Conservation (phyloP, 2,329 filamentous ascomycete genomes). For the Trichoderma gracile region DNA sequence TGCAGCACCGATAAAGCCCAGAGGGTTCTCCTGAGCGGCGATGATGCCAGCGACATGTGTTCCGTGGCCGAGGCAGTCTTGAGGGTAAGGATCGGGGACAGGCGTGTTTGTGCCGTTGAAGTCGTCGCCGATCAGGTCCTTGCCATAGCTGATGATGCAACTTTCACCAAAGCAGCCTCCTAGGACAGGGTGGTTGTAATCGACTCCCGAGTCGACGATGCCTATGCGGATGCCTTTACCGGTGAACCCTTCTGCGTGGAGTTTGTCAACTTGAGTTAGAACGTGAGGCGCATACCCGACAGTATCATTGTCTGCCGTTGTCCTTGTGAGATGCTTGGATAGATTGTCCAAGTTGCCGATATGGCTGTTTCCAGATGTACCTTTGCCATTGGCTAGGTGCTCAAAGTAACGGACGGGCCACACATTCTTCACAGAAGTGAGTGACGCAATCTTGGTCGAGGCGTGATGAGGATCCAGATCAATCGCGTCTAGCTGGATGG, state of each 20-base stretch:
- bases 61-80: conserved; percentile 45
- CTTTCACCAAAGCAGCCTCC: conserved; percentile 50
- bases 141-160: conserved; percentile 46
- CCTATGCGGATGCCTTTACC: conserved; percentile 57
- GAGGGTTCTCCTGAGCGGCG: conserved; percentile 41
- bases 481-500: conserved; percentile 52
- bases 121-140: conserved; percentile 45
- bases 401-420: conserved; percentile 44
- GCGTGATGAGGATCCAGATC: conserved; percentile 45
- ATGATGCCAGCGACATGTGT: conserved; percentile 50
- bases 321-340: background rate
- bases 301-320: background rate
- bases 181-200: conserved; percentile 49
- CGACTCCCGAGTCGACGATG: conserved; percentile 54
- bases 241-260: conserved; percentile 49
- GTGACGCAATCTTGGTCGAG: conserved; percentile 42
- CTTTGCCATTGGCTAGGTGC: conserved; percentile 33
- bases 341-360: conserved; percentile 32
- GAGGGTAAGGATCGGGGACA: conserved; percentile 41
- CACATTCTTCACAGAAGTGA: conserved; percentile 50
- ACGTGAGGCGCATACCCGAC: conserved; percentile 43
- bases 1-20: conserved; percentile 43
- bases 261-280: conserved; percentile 58
- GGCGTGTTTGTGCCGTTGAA: conserved; percentile 35
- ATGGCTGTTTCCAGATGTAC: conserved; percentile 41